Percentiles rank a stretch among this genome's conserved stretches.
Evolutionary conservation across 345 rosid species (phyloP).

Genomic region (Passiflora organensis): DNA sequence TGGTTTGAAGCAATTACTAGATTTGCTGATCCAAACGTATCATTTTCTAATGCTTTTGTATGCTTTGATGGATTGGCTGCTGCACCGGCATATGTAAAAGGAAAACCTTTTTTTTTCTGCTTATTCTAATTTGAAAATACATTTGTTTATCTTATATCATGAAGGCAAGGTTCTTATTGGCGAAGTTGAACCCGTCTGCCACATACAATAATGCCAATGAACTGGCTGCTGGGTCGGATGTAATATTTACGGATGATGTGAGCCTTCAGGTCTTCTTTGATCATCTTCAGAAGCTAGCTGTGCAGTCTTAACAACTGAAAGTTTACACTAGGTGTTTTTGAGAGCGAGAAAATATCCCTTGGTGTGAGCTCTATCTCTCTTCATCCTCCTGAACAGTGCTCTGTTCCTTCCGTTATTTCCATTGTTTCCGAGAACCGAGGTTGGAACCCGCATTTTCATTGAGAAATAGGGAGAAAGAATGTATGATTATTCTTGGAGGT

Average conservation of each 20-base stretch:
- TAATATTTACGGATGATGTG: constrained; percentile 86
- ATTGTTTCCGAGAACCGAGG: constrained; percentile 5
- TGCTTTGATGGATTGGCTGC: too few relatives aligned
- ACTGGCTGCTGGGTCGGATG: constrained; percentile 44
- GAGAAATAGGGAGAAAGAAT: constrained; percentile 21
- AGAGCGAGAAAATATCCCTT: constrained; percentile 11
- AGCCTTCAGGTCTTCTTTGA: constrained; percentile 91
- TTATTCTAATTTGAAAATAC: too few relatives aligned
- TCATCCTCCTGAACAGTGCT: constrained; percentile 7
- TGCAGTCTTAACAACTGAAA: constrained; percentile 52
- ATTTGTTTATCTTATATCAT: constrained; percentile 8
- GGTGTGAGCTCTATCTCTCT: constrained; percentile 26
- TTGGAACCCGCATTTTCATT: constrained; percentile 9
- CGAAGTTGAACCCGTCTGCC: constrained; percentile 83
- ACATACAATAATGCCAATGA: constrained; percentile 59
- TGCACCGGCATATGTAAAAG: too few relatives aligned
- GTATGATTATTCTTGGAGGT: constrained; percentile 26
- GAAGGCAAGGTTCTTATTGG: constrained; percentile 94
- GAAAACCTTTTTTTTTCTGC: too few relatives aligned
- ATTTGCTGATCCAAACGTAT: too few relatives aligned
- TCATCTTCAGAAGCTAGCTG: constrained; percentile 86
- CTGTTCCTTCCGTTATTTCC: constrained; percentile 20
- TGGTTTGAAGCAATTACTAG: too few relatives aligned
- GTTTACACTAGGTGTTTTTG: neutral
- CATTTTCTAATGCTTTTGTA: too few relatives aligned